Base-by-base conservation (phyloP, 305 asterid species). In the Fraxinus angustifolia region DNA sequence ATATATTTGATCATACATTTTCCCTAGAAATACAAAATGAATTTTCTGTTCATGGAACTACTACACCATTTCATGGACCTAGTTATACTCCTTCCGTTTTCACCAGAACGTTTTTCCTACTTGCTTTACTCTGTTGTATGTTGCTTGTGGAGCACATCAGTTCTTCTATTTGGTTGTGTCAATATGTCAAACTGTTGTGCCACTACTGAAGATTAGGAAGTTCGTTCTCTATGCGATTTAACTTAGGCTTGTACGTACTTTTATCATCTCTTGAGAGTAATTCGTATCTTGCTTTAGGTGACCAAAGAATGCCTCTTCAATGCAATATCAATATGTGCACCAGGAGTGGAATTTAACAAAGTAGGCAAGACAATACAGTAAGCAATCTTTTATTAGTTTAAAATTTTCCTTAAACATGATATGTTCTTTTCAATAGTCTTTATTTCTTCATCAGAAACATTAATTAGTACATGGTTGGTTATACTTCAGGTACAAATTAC, bases 281-380 rank as follows among this genome's bases (percentile, higher is more conserved):
- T 74, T 73, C 58, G 68, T 82, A 10, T 83, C 77, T 23, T 84
- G 80, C 67, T 78, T 81, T 83, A 96, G 98, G 97, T 94, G 53
- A 93, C 99, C 38, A 89, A 93, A 87, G 98, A 93, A 85, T 91
- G 93, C 87, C 90, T 96, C 34, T 90, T 92, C 81, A 89, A 86
- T 85, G 97, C 99, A 77, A 93, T 94, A 85, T 88, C 99, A 48
- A 86, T 94, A 77, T 96, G 99, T 85, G 97, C 93, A 73, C 95
- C 99, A 6, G 97, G 98, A 76, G 92, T 93, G 62, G 97, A 94
- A 85, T 91, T 85, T 78, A 94, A 90, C 53, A 87, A 84, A 80
- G 93, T 96, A 85, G 99, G 99, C 89, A 91, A 86, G 88, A 89
- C 86, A 79, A 94, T 96, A 88, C 92, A 96, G 99, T 96, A 90